Evolutionary conservation across 768 basidiomycete genomes (phyloP).

Genomic region (Aureoboletus auriporus): DNA sequence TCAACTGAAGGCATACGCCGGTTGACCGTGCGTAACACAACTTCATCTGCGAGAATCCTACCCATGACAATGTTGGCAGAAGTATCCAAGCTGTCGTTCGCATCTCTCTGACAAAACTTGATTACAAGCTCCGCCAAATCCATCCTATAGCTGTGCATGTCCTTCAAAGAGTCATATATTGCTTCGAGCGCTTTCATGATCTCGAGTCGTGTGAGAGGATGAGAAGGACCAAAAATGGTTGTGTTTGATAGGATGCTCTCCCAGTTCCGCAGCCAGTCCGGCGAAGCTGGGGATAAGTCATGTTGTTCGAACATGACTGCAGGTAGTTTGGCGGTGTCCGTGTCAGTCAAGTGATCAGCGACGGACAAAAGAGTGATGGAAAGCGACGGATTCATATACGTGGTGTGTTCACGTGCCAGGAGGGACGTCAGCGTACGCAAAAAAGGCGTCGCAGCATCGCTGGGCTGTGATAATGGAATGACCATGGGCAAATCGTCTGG

Average conservation of each 20-base stretch:
- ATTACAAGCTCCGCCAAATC: constrained; percentile 52
- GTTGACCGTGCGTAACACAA: constrained; percentile 53
- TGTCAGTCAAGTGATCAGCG: constrained; percentile 65
- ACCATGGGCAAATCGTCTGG: constrained; percentile 41
- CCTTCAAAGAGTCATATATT: constrained; percentile 64
- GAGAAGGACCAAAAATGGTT: constrained; percentile 36
- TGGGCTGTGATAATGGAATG: constrained; percentile 52
- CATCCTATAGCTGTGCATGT: constrained; percentile 62
- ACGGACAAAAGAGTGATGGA: constrained; percentile 62
- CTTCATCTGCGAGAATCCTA: constrained; percentile 66
- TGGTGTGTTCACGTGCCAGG: constrained; percentile 58
- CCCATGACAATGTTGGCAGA: constrained; percentile 37
- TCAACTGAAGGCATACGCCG: constrained; percentile 15
- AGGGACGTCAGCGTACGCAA: constrained; percentile 59
- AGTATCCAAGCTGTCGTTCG: constrained; percentile 25
- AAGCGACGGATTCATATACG: constrained; percentile 55
- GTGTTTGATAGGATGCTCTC: constrained; percentile 48
- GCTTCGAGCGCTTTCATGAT: constrained; percentile 54
- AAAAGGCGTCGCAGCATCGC: constrained; percentile 55
- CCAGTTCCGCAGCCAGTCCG: constrained; percentile 73
- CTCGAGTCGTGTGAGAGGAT: constrained; percentile 52
- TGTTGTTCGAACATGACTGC: constrained; percentile 62
- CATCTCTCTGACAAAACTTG: constrained; percentile 41
- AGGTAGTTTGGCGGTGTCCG: constrained; percentile 61
- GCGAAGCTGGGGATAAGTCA: constrained; percentile 65